phyloP scores from a whole-genome alignment of 306 rosid genomes.

The Myrica gale region DNA sequence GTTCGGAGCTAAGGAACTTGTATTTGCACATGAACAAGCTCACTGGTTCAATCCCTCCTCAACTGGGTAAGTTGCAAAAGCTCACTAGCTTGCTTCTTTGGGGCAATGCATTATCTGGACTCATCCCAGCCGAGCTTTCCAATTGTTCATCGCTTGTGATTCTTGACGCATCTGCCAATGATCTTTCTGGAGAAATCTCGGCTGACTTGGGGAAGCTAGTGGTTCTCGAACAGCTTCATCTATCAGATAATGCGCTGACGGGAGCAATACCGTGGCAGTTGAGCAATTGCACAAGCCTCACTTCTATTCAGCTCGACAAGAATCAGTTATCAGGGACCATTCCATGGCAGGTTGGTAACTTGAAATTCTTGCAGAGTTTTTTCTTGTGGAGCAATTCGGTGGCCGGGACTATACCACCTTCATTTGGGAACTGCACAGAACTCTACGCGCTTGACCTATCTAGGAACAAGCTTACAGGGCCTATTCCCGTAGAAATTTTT shows the following conservation, averaged over 20 bases:
- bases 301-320: slow-evolving; percentile 88
- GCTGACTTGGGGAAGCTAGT: slow-evolving; percentile 72
- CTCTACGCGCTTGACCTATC: slow-evolving; percentile 95
- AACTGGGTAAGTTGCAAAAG: slow-evolving; percentile 72
- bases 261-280: slow-evolving; percentile 79
- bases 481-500: slow-evolving; percentile 87
- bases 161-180: slow-evolving; percentile 78
- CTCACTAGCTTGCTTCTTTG: slow-evolving; percentile 79
- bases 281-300: slow-evolving; percentile 85
- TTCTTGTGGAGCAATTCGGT: slow-evolving; percentile 91
- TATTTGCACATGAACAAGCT: slow-evolving; percentile 84
- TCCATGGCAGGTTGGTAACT: slow-evolving; percentile 75
- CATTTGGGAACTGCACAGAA: slow-evolving; percentile 88
- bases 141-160: slow-evolving; percentile 82
- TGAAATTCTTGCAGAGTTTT: slow-evolving; percentile 67
- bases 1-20: slow-evolving; percentile 78
- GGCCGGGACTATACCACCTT: slow-evolving; percentile 80
- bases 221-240: slow-evolving; percentile 83
- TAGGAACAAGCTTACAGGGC: slow-evolving; percentile 83
- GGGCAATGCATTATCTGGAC: slow-evolving; percentile 74
- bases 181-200: slow-evolving; percentile 70
- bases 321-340: slow-evolving; percentile 85
- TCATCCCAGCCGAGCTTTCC: slow-evolving; percentile 75
- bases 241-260: slow-evolving; percentile 71
- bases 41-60: slow-evolving; percentile 69